Evolutionary conservation across 1,284 basidiomycete species (phyloP).

Genomic region (Polyporus tsugae): DNA sequence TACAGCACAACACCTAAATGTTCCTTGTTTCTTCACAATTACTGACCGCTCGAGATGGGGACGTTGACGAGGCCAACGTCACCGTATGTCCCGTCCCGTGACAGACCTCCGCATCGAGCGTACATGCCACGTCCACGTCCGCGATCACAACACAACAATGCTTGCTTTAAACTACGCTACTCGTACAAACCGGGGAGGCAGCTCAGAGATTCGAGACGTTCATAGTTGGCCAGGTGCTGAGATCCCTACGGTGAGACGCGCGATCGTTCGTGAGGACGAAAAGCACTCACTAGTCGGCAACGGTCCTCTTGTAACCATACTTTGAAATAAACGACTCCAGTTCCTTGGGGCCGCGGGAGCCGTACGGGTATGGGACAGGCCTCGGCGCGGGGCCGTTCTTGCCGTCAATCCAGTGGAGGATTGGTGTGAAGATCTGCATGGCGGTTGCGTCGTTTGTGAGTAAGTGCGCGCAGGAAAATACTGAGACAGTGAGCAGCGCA

Average conservation of each 20-base stretch:
- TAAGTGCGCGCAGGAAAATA: background rate
- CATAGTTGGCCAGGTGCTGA: constrained; percentile 39
- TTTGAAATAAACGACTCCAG: constrained; percentile 80
- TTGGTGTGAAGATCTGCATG: constrained; percentile 89
- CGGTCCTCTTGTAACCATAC: constrained; percentile 81
- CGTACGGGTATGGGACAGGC: constrained; percentile 87
- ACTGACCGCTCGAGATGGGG: background rate
- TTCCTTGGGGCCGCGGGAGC: constrained; percentile 90
- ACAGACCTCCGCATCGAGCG: background rate
- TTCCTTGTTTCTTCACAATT: background rate
- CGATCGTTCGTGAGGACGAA: no score
- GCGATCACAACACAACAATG: background rate
- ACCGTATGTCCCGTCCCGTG: background rate
- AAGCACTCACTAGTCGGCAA: constrained; percentile 74
- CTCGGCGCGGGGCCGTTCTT: constrained; percentile 66
- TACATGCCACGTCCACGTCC: background rate
- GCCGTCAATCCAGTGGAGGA: constrained; percentile 94
- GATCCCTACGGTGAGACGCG: background rate
- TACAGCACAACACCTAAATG: constrained; percentile 16
- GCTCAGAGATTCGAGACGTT: constrained; percentile 35
- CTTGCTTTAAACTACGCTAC: constrained; percentile 26
- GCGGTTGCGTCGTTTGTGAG: constrained; percentile 4
- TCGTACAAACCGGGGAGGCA: constrained; percentile 26
- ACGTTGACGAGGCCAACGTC: background rate
- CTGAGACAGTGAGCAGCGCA: constrained; percentile 41